A percentile compares a stretch with the other conserved stretches of the same genome.
These are phyloP conservation scores for Chlorella sorokiniana DNA, from an alignment of 139 green algal species.

Conservation along the genomic window DNA sequence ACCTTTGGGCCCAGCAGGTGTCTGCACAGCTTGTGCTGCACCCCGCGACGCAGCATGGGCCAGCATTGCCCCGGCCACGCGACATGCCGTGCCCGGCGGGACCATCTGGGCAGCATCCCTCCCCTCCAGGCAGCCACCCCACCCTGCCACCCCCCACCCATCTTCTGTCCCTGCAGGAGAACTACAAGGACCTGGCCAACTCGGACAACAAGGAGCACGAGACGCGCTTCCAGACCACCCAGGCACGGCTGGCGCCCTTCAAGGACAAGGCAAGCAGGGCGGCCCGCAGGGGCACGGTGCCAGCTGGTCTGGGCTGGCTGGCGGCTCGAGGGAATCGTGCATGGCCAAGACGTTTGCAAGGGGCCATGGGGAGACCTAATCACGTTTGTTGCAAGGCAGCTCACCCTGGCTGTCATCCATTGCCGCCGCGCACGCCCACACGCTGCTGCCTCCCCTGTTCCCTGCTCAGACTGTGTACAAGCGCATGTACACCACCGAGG, in stretches of 20 bases:
- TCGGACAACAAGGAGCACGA: slow-evolving; percentile 16
- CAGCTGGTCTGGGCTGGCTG: too few relatives aligned
- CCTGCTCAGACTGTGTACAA: slow-evolving; percentile 15
- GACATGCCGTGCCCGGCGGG: too few relatives aligned
- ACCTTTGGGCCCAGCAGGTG: slow-evolving; percentile 33
- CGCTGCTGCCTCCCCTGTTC: not conserved
- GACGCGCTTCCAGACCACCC: not conserved
- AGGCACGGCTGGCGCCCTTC: slow-evolving; percentile 3
- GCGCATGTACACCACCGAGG: slow-evolving; percentile 35
- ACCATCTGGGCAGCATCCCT: too few relatives aligned
- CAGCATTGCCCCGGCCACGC: too few relatives aligned
- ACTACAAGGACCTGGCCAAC: slow-evolving; percentile 34
- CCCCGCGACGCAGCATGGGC: too few relatives aligned
- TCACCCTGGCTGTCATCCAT: too few relatives aligned
- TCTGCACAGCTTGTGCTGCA: not conserved
- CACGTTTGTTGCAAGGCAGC: too few relatives aligned
- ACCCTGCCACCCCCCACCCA: not conserved
- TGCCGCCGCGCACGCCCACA: not conserved
- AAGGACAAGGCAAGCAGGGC: not conserved
- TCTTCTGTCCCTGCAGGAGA: slow-evolving; percentile 15
- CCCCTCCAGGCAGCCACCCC: too few relatives aligned
- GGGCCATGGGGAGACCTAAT: too few relatives aligned
- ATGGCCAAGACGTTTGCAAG: too few relatives aligned
- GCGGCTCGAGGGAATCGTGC: too few relatives aligned
- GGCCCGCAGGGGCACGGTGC: too few relatives aligned